A percentile compares a stretch with the other conserved stretches of the same genome.
These are phyloP conservation scores for Proliferodiscus dingleyae DNA, from an alignment of 2,329 filamentous ascomycete species.

Conservation along the genomic window DNA sequence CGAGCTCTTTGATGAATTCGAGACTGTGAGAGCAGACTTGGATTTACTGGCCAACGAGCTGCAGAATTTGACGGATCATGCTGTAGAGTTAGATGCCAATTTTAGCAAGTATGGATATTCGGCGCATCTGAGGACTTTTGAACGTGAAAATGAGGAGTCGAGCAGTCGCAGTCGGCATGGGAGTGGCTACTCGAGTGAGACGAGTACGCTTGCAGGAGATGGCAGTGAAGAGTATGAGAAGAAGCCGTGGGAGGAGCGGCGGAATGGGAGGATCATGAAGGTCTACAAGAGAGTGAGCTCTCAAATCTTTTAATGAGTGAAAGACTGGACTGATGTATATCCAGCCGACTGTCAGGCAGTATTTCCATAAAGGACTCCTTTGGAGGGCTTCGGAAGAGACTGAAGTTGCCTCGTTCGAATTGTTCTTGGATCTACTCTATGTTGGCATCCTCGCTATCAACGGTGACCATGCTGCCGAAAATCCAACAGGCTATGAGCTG, in stretches of 20 bases:
- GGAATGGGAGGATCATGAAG: slow-evolving; percentile 43
- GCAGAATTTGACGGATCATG: slow-evolving; percentile 48
- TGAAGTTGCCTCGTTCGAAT: slow-evolving; percentile 59
- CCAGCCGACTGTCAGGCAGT: slow-evolving; percentile 55
- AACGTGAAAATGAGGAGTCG: slow-evolving; percentile 18
- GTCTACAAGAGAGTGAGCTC: slow-evolving; percentile 45
- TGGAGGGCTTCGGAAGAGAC: slow-evolving; percentile 55
- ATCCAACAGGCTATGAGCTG: slow-evolving; percentile 49
- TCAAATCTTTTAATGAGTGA: background rate
- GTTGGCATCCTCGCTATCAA: slow-evolving; percentile 55
- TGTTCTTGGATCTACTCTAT: slow-evolving; percentile 60
- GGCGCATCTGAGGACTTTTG: slow-evolving; percentile 49
- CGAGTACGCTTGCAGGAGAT: slow-evolving; percentile 19
- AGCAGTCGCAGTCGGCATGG: slow-evolving; percentile 8
- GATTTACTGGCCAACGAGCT: slow-evolving; percentile 48
- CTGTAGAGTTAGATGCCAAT: slow-evolving; percentile 53
- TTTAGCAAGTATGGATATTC: slow-evolving; percentile 45
- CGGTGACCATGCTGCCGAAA: slow-evolving; percentile 54
- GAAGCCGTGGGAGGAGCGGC: slow-evolving; percentile 34
- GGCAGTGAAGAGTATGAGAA: slow-evolving; percentile 29
- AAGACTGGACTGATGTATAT: slow-evolving; percentile 4
- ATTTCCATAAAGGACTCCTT: slow-evolving; percentile 60
- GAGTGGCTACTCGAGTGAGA: background rate
- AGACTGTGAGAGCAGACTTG: slow-evolving; percentile 49
- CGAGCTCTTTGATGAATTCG: slow-evolving; percentile 49